Evolutionary conservation across 768 basidiomycete genomes (phyloP).

Genomic region (Russula ochroleuca): DNA sequence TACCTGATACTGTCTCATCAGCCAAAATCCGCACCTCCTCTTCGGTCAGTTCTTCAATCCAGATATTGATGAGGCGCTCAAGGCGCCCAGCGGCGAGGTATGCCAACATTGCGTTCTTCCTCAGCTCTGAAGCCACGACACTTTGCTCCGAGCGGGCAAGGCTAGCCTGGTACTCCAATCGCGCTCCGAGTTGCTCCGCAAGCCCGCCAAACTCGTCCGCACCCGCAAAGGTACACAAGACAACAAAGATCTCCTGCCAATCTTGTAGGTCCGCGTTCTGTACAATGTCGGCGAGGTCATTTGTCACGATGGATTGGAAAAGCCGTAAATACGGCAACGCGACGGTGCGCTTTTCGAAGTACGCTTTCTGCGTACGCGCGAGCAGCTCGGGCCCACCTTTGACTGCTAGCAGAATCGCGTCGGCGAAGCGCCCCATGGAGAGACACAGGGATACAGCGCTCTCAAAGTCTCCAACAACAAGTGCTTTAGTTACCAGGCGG

Average conservation of each 20-base stretch:
- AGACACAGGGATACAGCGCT: conserved; percentile 90
- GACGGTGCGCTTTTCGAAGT: conserved; percentile 80
- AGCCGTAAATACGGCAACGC: conserved; percentile 84
- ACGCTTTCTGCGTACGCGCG: conserved; percentile 83
- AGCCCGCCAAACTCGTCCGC: conserved; percentile 82
- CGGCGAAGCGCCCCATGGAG: conserved; percentile 84
- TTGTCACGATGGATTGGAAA: conserved; percentile 89
- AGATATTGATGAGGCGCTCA: conserved; percentile 85
- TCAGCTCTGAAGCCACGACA: conserved; percentile 46
- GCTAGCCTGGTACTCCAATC: conserved; percentile 82
- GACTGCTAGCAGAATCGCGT: conserved; percentile 90
- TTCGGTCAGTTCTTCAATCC: conserved; percentile 84
- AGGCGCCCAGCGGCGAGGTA: conserved; percentile 89
- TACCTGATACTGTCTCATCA: conserved; percentile 39
- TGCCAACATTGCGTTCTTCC: conserved; percentile 88
- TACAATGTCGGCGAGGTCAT: conserved; percentile 89
- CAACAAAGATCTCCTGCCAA: conserved; percentile 96
- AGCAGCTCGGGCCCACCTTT: conserved; percentile 87
- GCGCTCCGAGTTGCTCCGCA: conserved; percentile 85
- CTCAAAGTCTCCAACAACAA: conserved; percentile 94
- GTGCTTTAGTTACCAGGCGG: conserved; percentile 81
- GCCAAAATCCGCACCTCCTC: conserved; percentile 61
- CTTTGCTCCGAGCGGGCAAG: conserved; percentile 50
- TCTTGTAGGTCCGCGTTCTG: conserved; percentile 93
- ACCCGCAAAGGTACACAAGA: conserved; percentile 89